phyloP scores from a whole-genome alignment of 805 yeast species.

The Lachancea sp. region DNA sequence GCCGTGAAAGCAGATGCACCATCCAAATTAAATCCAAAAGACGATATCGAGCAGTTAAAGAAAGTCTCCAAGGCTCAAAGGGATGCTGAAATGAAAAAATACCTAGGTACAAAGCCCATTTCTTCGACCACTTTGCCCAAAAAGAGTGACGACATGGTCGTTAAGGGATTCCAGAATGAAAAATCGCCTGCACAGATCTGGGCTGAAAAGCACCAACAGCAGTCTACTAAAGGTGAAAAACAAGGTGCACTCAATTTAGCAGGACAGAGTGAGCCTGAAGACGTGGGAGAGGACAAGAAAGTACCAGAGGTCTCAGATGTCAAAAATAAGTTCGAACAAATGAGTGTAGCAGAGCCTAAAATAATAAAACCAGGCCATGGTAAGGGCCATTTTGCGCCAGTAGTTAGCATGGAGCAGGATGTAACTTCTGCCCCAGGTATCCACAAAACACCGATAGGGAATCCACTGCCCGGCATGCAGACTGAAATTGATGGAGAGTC shows the following conservation, averaged over 20 bases:
- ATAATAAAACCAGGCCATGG: slow-evolving; percentile 25
- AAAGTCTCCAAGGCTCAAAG: slow-evolving; percentile 32
- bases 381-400: slow-evolving; percentile 16
- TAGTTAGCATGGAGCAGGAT: slow-evolving; percentile 13
- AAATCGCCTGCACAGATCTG: slow-evolving; percentile 92
- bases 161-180: slow-evolving; percentile 63
- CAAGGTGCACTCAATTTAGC: not conserved
- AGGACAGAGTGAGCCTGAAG: slow-evolving; percentile 16
- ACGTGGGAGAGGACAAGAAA: slow-evolving; percentile 19
- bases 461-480: slow-evolving; percentile 33
- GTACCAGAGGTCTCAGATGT: slow-evolving; percentile 30
- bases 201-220: slow-evolving; percentile 72
- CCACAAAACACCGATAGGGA: slow-evolving; percentile 21
- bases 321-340: slow-evolving; percentile 35
- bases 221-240: slow-evolving; percentile 1
- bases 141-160: slow-evolving; percentile 35
- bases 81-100: slow-evolving; percentile 33
- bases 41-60: slow-evolving; percentile 34
- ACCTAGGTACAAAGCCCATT: slow-evolving; percentile 34
- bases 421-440: slow-evolving; percentile 13
- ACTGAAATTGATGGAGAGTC: slow-evolving; percentile 19
- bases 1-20: slow-evolving; percentile 16
- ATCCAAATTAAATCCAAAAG: slow-evolving; percentile 21
- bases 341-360: slow-evolving; percentile 23
- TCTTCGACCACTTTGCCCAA: slow-evolving; percentile 20